A percentile compares a stretch with the other conserved stretches of the same genome.
phyloP scores from a whole-genome alignment of 2,329 filamentous ascomycete genomes.

The Fusarium sp. region DNA sequence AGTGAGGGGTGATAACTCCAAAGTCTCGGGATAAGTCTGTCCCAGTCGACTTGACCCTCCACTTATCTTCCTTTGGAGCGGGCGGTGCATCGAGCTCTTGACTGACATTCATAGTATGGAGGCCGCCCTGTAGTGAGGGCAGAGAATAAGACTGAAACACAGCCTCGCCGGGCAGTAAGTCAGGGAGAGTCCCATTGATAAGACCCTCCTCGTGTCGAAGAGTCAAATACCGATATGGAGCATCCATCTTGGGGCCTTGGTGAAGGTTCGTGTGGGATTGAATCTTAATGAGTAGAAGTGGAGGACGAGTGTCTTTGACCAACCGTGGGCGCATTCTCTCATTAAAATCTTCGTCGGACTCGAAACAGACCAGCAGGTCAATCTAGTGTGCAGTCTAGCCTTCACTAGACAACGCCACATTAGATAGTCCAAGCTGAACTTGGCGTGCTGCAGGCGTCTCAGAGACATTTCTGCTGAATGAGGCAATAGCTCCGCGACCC shows the following conservation, averaged over 20 bases:
- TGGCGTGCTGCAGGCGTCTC: neutral
- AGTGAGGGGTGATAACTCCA: neutral
- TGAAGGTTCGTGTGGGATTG: neutral
- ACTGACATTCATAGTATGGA: neutral
- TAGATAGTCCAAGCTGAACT: neutral
- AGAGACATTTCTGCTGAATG: neutral
- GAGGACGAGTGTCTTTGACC: neutral
- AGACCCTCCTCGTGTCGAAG: neutral
- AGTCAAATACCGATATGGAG: neutral
- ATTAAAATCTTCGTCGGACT: neutral
- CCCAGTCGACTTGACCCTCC: neutral
- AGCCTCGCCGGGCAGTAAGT: neutral
- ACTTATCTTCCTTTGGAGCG: no score
- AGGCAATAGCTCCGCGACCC: neutral
- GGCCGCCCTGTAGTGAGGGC: neutral
- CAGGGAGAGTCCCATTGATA: neutral
- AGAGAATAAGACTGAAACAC: neutral
- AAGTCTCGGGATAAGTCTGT: neutral
- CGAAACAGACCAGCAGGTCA: neutral
- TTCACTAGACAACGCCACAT: neutral
- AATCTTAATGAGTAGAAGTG: neutral
- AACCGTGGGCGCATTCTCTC: neutral
- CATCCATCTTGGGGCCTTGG: neutral
- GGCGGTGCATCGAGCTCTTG: neutral
- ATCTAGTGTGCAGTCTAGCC: neutral